phyloP scores from a whole-genome alignment of 2,329 filamentous ascomycete species.

The Dichotomopilus funicola region DNA sequence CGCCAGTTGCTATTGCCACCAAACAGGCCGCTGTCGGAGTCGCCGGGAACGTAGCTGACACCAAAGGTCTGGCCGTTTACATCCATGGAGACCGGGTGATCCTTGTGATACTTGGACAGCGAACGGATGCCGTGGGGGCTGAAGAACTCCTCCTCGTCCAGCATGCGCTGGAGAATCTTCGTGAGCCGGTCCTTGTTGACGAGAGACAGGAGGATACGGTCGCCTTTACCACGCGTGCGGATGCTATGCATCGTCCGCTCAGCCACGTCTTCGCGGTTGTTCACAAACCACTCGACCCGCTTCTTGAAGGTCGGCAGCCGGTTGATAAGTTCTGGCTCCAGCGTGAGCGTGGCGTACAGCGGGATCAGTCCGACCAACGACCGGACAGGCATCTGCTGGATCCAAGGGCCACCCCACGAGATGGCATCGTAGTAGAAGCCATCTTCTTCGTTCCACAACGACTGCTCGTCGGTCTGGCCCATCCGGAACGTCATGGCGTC shows the following conservation, averaged over 20 bases:
- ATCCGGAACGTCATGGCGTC: slow-evolving; percentile 89
- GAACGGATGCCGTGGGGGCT: slow-evolving; percentile 87
- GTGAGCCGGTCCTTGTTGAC: slow-evolving; percentile 89
- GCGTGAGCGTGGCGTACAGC: slow-evolving; percentile 81
- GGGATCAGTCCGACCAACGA: slow-evolving; percentile 92
- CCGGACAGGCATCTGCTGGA: slow-evolving; percentile 83
- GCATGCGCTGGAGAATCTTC: slow-evolving; percentile 84
- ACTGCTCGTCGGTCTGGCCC: slow-evolving; percentile 65
- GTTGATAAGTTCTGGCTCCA: slow-evolving; percentile 91
- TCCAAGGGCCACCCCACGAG: slow-evolving; percentile 89
- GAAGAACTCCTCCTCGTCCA: slow-evolving; percentile 90
- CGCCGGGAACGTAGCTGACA: slow-evolving; percentile 87
- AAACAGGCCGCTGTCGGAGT: slow-evolving; percentile 91
- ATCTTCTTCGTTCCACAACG: slow-evolving; percentile 93
- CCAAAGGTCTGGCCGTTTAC: slow-evolving; percentile 87
- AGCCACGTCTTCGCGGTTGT: slow-evolving; percentile 77
- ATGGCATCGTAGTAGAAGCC: slow-evolving; percentile 99
- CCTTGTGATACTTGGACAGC: slow-evolving; percentile 83
- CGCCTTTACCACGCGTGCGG: slow-evolving; percentile 79
- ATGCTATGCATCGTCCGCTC: slow-evolving; percentile 95
- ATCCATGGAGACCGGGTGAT: slow-evolving; percentile 89
- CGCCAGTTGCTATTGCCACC: slow-evolving; percentile 98
- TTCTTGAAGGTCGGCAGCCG: slow-evolving; percentile 90
- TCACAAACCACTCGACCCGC: slow-evolving; percentile 87
- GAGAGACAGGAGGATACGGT: slow-evolving; percentile 79